Base-by-base conservation (phyloP, 805 yeast genomes). In the Teunomyces gatunensis region DNA sequence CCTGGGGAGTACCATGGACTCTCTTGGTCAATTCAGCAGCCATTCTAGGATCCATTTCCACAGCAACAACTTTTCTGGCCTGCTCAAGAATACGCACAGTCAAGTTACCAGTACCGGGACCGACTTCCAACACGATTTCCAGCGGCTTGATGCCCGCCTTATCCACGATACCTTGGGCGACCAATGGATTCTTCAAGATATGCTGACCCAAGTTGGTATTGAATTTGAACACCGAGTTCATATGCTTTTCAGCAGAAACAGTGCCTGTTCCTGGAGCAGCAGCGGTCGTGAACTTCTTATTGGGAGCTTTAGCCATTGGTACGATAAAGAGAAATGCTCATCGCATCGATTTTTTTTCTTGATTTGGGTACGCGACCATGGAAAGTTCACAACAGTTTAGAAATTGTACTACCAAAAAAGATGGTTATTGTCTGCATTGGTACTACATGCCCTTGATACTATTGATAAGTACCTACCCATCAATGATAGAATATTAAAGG, bases 11-110 rank as follows among this genome's bases (percentile, higher is more conserved):
- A 10, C 97, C 97, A 60, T 89, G 97, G 12, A 94, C 98, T 74
- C 99, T 85, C 67, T 94, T 94, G 9, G 97, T 89, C 59, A 94
- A 76, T 68, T 94, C 99, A 0, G 98, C 98, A 2, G 98, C 99
- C 99, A 94, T 94, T 71, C 97, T 78, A n/a, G 99, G 99, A 71
- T 94, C 99, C 89, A 91, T 91, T 72, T 94, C 99, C 46, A 88
- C 94, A 0, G 98, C 99, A 42, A 89, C 80, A n/a, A 92, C 97
- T 58, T 89, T 90, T 48, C 88, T 78, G 0, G 97, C 98, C 65
- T 90, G 86, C 58, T 92, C 97, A 47, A 94, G 69, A 32, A 94
- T 94, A 52, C 95, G 78, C 32, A 92, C 96, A 0, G 99, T 94
- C 69, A 94, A 77, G 61, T 94, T 94, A 73, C 99, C 99, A 0